phyloP scores from a whole-genome alignment of 805 yeast species.

The Pichia thaimueangensis region DNA sequence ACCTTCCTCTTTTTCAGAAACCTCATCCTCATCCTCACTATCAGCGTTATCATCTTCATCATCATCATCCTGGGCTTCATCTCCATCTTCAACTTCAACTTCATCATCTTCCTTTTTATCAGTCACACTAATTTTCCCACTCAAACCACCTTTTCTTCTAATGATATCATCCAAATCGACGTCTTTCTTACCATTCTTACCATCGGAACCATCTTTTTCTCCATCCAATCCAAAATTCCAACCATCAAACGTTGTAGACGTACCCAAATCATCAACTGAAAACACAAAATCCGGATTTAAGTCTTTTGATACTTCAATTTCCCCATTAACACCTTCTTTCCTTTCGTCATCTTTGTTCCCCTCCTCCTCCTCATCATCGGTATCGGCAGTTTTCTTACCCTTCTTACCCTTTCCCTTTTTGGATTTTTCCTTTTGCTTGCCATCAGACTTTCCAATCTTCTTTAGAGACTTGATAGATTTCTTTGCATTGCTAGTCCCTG shows the following conservation, averaged over 20 bases:
- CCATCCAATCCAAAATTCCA: conserved; percentile 67
- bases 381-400: background rate
- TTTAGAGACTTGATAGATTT: no score
- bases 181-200: conserved; percentile 35
- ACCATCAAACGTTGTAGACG: conserved; percentile 49
- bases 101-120: conserved; percentile 34
- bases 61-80: conserved; percentile 31
- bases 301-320: conserved; percentile 42
- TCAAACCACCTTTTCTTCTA: conserved; percentile 71
- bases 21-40: conserved; percentile 27
- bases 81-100: conserved; percentile 31
- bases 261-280: conserved; percentile 39
- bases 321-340: conserved; percentile 26
- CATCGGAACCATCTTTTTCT: conserved; percentile 25
- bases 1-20: conserved; percentile 25
- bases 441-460: no score
- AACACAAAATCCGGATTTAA: conserved; percentile 73
- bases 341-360: conserved; percentile 16
- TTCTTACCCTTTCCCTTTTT: conserved; percentile 1
- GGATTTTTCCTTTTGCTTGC: conserved; percentile 16
- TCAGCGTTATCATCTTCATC: conserved; percentile 33
- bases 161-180: conserved; percentile 87
- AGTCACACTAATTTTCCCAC: conserved; percentile 24
- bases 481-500: background rate
- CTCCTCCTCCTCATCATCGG: conserved; percentile 2